Percentiles rank a stretch among this genome's conserved stretches.
These are phyloP conservation scores for Suillus subaureus DNA, from an alignment of 768 basidiomycete species.

Conservation along the genomic window DNA sequence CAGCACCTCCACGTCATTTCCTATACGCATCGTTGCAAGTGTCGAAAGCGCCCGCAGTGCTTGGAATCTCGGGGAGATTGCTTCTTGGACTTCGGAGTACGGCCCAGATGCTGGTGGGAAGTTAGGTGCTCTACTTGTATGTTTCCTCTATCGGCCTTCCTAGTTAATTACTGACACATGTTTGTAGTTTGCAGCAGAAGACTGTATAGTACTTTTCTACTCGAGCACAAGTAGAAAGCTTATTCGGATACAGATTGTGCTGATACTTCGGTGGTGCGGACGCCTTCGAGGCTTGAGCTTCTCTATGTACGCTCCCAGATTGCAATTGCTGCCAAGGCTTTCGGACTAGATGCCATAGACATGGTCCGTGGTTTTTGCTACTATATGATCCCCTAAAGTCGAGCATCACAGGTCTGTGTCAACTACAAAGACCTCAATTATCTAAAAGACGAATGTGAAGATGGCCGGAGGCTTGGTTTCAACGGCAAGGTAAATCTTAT, in stretches of 20 bases:
- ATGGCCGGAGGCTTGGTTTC: constrained; percentile 83
- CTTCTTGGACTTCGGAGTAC: constrained; percentile 60
- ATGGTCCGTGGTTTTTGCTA: constrained; percentile 56
- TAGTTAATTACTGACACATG: constrained; percentile 1
- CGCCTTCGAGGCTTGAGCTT: constrained; percentile 72
- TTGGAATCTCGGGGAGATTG: constrained; percentile 70
- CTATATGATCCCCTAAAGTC: constrained; percentile 4
- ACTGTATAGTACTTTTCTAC: constrained; percentile 55
- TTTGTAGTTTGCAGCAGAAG: constrained; percentile 90
- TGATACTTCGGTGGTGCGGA: constrained; percentile 80
- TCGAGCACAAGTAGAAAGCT: constrained; percentile 12
- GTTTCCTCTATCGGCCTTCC: constrained; percentile 24
- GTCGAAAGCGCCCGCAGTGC: constrained; percentile 83
- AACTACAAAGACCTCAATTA: constrained; percentile 76
- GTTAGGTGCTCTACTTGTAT: constrained; percentile 67
- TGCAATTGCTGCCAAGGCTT: constrained; percentile 82
- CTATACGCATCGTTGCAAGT: constrained; percentile 70
- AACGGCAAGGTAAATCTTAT: constrained; percentile 72
- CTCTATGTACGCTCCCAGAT: constrained; percentile 83
- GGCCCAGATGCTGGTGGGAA: constrained; percentile 48
- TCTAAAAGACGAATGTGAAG: constrained; percentile 73
- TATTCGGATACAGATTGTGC: constrained; percentile 71
- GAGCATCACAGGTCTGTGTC: constrained; percentile 68
- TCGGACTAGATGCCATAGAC: constrained; percentile 83
- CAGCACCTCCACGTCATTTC: constrained; percentile 32